Evolutionary conservation across 208 protist species (phyloP).

Genomic region (Acanthamoeba quina): DNA sequence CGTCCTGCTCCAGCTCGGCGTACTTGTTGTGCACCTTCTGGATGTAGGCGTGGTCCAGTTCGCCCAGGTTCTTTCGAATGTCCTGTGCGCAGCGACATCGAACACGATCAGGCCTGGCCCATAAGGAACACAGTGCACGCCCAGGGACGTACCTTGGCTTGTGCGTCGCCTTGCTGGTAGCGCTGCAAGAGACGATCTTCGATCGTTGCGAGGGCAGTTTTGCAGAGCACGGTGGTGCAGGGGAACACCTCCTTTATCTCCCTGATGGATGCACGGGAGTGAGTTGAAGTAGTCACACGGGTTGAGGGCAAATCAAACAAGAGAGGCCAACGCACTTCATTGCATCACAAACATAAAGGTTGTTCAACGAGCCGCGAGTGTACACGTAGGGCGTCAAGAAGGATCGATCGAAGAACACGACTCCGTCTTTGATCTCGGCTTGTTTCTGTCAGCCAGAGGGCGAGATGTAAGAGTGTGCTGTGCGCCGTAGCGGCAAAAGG

Average conservation of each 20-base stretch:
- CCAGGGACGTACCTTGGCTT: neutral
- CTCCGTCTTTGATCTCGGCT: constrained; percentile 34
- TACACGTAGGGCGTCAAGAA: constrained; percentile 72
- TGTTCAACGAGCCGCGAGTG: constrained; percentile 57
- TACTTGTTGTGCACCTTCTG: constrained; percentile 62
- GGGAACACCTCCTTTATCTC: constrained; percentile 47
- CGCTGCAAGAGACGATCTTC: constrained; percentile 42
- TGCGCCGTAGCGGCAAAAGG: neutral
- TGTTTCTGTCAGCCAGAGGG: neutral
- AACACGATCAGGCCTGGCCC: neutral
- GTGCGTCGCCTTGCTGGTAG: constrained; percentile 38
- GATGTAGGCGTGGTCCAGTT: constrained; percentile 59
- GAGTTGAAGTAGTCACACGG: neutral
- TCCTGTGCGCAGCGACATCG: neutral
- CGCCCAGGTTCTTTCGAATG: constrained; percentile 42
- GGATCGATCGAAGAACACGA: constrained; percentile 73
- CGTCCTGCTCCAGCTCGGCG: constrained; percentile 24
- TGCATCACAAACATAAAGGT: constrained; percentile 70
- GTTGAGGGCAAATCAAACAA: neutral
- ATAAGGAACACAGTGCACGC: neutral
- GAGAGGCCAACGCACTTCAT: constrained; percentile 48
- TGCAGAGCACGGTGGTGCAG: constrained; percentile 43
- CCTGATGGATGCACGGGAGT: neutral
- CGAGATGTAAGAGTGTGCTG: neutral
- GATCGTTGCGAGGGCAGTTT: constrained; percentile 3